phyloP scores from a whole-genome alignment of 305 asterid genomes.

The Fraxinus nigra region DNA sequence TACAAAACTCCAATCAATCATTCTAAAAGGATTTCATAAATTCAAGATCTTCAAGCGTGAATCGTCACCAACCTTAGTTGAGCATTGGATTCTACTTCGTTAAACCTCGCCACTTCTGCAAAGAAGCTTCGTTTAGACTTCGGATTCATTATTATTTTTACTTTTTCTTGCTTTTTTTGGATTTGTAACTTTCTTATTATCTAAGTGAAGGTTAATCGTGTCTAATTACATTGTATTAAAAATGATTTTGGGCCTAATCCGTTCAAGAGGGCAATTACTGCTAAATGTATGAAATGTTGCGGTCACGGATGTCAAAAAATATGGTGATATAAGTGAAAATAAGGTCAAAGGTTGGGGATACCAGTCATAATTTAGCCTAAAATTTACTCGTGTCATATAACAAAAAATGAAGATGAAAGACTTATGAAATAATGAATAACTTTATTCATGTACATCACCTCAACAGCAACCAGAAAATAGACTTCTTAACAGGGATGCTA shows the following conservation, averaged over 20 bases:
- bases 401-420: not conserved
- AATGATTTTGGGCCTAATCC: not conserved
- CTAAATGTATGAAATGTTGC: not conserved
- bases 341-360: not conserved
- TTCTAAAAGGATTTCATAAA: too few relatives aligned
- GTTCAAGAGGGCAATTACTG: not conserved
- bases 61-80: too few relatives aligned
- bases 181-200: not conserved
- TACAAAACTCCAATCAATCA: too few relatives aligned
- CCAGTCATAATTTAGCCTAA: not conserved
- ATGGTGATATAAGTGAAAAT: not conserved
- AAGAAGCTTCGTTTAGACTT: too few relatives aligned
- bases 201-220: not conserved
- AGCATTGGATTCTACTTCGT: too few relatives aligned
- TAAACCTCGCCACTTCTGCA: too few relatives aligned
- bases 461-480: not conserved
- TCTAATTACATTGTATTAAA: not conserved
- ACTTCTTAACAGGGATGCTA: constrained; percentile 11
- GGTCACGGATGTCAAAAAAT: not conserved
- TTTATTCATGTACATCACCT: not conserved
- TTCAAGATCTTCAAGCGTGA: too few relatives aligned
- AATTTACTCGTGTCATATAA: not conserved
- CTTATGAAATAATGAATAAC: not conserved
- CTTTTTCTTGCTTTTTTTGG: not conserved
- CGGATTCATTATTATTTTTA: not conserved